phyloP scores from a whole-genome alignment of 495 filamentous ascomycete genomes.

The Podospora pseudoanserina region DNA sequence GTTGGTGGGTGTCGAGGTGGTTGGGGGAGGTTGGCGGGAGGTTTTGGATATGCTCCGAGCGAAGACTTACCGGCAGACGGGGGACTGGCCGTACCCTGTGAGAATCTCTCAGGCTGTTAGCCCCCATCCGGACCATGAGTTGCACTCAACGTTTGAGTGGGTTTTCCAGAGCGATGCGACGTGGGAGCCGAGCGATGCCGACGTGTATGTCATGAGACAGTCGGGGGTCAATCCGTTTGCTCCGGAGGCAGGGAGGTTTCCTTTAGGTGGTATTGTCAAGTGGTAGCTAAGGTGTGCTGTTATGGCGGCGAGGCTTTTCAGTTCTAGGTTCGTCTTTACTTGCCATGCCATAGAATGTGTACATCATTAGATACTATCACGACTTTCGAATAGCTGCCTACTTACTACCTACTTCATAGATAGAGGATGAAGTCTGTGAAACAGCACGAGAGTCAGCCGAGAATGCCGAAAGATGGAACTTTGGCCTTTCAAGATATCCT shows the following conservation, averaged over 20 bases:
- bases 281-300: background rate
- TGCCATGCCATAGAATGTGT: too few species aligned
- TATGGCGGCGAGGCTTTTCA: too few species aligned
- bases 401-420: too few species aligned
- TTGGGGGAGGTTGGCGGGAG: background rate
- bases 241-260: background rate
- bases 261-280: background rate
- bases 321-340: too few species aligned
- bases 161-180: background rate
- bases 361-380: too few species aligned
- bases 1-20: background rate
- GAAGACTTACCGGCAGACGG: background rate
- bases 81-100: background rate
- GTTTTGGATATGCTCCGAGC: background rate
- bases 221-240: background rate
- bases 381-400: too few species aligned
- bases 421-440: too few species aligned
- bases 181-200: background rate
- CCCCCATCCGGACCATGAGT: background rate
- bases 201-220: background rate
- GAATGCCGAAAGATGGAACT: too few species aligned
- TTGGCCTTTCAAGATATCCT: too few species aligned
- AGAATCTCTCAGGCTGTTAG: background rate
- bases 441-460: too few species aligned
- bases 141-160: background rate